Evolutionary conservation across 2,329 filamentous ascomycete genomes (phyloP).

Genomic region (Neofusicoccum cordaticola): DNA sequence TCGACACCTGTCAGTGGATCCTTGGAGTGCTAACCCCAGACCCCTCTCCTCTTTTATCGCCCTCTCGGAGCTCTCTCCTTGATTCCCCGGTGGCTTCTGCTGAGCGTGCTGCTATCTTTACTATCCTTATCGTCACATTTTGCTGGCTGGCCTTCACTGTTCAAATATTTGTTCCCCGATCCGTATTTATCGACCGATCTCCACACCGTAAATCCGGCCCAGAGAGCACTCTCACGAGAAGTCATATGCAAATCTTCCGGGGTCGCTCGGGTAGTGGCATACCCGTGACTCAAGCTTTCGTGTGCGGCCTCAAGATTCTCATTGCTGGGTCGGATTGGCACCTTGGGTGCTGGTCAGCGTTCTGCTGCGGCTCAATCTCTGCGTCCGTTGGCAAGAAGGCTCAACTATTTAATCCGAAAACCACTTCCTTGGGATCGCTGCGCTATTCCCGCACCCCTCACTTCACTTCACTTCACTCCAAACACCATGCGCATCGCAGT

Average conservation of each 20-base stretch:
- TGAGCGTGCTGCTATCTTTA: not conserved
- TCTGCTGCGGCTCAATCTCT: not conserved
- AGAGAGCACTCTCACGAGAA: not conserved
- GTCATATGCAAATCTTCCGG: not conserved
- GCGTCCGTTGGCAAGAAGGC: not conserved
- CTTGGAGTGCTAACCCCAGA: not conserved
- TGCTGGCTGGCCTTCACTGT: not conserved
- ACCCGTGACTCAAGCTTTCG: conserved; percentile 1
- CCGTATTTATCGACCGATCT: conserved; percentile 15
- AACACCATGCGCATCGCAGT: conserved; percentile 60
- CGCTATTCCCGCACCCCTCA: not conserved
- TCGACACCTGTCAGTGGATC: not conserved
- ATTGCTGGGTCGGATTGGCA: not conserved
- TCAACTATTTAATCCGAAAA: conserved; percentile 11
- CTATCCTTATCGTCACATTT: not conserved
- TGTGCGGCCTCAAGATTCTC: not conserved
- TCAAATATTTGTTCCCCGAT: not conserved
- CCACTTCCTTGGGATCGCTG: not conserved
- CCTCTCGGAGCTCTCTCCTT: not conserved
- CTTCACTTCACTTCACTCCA: conserved; percentile 8
- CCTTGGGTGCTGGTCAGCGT: not conserved
- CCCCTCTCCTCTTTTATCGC: not conserved
- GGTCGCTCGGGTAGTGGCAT: not conserved
- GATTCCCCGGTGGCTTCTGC: not conserved
- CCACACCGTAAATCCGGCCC: not conserved